phyloP scores from a whole-genome alignment of 352 stramenopile genomes.

The Globisporangium rhizosaccharum region DNA sequence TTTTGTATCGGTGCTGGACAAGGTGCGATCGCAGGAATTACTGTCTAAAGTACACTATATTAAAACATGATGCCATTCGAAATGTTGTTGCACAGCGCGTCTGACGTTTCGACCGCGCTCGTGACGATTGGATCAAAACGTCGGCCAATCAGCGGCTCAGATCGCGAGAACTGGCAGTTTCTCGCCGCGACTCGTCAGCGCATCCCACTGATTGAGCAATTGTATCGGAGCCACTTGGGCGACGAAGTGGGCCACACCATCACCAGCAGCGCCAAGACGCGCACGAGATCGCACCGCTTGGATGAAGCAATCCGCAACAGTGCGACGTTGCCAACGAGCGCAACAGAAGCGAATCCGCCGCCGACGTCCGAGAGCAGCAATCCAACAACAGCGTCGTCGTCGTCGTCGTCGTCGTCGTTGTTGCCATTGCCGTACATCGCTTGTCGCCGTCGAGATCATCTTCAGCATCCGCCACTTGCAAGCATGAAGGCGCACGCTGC shows the following conservation, averaged over 20 bases:
- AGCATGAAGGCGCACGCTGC: slow-evolving; percentile 1
- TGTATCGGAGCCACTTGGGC: neutral
- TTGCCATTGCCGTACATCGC: neutral
- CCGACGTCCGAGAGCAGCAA: slow-evolving; percentile 2
- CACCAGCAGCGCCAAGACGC: neutral
- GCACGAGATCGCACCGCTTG: neutral
- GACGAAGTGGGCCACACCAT: neutral
- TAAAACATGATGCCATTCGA: neutral
- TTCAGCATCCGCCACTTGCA: neutral
- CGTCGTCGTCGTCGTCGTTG: too few species aligned
- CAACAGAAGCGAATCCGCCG: neutral
- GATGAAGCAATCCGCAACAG: neutral
- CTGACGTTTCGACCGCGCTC: neutral
- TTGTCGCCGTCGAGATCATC: neutral
- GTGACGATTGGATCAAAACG: neutral
- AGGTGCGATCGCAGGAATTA: neutral
- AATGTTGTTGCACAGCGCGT: neutral
- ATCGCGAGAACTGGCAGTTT: neutral
- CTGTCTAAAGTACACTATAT: neutral
- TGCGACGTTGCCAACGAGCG: neutral
- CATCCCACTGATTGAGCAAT: neutral
- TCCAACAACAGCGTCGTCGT: neutral
- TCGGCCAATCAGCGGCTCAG: neutral
- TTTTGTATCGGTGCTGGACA: neutral
- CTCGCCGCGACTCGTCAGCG: neutral